Percentiles rank a stretch among this genome's conserved stretches.
phyloP scores from a whole-genome alignment of 2,329 filamentous ascomycete genomes.

The Xylariales sp. region DNA sequence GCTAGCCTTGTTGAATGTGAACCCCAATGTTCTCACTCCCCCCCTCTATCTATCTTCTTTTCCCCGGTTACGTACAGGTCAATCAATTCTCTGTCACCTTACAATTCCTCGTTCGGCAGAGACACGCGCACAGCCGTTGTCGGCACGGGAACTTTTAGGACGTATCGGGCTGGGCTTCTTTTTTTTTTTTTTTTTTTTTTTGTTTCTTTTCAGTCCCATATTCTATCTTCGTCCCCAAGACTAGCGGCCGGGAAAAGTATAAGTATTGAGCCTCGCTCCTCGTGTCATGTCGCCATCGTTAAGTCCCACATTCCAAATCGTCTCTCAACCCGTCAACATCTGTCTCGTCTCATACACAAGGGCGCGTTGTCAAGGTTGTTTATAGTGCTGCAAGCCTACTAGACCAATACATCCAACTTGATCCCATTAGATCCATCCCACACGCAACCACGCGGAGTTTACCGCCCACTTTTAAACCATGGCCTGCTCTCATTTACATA shows the following conservation, averaged over 20 bases:
- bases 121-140: conserved; percentile 5
- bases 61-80: background rate
- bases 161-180: conserved; percentile 1
- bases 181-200: background rate
- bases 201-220: background rate
- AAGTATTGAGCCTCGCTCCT: conserved; percentile 4
- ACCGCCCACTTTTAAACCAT: too few species aligned
- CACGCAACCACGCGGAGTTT: too few species aligned
- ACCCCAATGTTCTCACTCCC: background rate
- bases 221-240: background rate
- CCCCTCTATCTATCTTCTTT: too few species aligned
- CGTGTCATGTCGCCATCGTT: too few species aligned
- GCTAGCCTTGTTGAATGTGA: conserved; percentile 1
- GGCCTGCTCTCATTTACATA: background rate
- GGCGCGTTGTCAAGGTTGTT: too few species aligned
- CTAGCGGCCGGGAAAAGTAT: conserved; percentile 1
- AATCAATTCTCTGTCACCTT: background rate
- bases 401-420: too few species aligned
- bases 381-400: too few species aligned
- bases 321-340: too few species aligned
- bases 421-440: too few species aligned
- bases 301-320: too few species aligned
- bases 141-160: conserved; percentile 5
- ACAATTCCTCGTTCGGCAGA: background rate
- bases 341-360: too few species aligned